These are phyloP conservation scores for Pythium rishiriense DNA, from an alignment of 352 stramenopile genomes.

Conservation along the genomic window DNA sequence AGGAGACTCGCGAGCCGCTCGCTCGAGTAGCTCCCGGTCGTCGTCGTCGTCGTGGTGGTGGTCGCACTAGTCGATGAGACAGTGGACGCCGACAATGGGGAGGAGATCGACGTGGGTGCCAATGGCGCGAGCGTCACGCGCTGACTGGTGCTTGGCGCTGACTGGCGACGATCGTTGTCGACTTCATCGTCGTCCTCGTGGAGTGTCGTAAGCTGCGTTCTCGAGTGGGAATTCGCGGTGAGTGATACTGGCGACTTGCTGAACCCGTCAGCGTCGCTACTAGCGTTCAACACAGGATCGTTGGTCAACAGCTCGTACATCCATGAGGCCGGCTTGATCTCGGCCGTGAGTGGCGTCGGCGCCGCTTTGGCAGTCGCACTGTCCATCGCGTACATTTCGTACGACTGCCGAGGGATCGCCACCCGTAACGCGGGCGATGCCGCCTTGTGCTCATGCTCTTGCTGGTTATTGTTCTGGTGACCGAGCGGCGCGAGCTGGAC, in stretches of 20 bases:
- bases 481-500: constrained; percentile 3
- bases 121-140: constrained; percentile 9
- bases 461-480: constrained; percentile 25
- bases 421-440: constrained; percentile 31
- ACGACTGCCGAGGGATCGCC: constrained; percentile 19
- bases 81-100: not conserved
- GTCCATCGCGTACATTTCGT: not conserved
- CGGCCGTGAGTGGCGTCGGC: constrained; percentile 44
- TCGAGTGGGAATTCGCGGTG: not conserved
- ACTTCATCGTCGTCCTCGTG: constrained; percentile 8
- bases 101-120: not conserved
- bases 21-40: constrained; percentile 51
- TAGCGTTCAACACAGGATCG: constrained; percentile 16
- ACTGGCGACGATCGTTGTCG: not conserved
- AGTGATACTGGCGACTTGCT: not conserved
- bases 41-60: not conserved
- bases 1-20: constrained; percentile 57
- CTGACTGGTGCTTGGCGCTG: not conserved
- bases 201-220: constrained; percentile 17
- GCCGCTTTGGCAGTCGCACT: not conserved
- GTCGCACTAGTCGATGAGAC: constrained; percentile 5
- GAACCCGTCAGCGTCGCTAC: not conserved
- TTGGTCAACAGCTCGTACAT: constrained; percentile 43
- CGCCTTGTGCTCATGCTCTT: not conserved
- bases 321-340: constrained; percentile 67